These are phyloP conservation scores for Biscogniauxia sp. DNA, from an alignment of 2,329 filamentous ascomycete genomes.

Conservation along the genomic window DNA sequence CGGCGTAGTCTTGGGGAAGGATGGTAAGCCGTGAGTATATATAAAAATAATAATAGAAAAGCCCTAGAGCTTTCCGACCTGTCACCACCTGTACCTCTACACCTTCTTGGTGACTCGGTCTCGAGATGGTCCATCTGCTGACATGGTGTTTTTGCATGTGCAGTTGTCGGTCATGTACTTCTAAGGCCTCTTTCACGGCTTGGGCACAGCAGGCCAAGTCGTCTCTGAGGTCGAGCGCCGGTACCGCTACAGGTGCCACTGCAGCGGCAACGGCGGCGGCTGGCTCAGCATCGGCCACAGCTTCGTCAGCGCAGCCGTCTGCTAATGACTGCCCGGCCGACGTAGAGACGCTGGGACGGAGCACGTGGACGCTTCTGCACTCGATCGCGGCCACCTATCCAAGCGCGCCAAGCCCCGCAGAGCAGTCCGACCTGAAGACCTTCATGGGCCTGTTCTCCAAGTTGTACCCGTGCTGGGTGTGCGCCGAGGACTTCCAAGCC, in stretches of 20 bases:
- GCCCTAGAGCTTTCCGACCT: neutral
- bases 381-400: constrained; percentile 88
- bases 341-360: constrained; percentile 80
- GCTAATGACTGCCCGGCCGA: constrained; percentile 81
- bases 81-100: neutral
- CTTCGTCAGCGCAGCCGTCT: constrained; percentile 26
- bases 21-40: constrained; percentile 74
- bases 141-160: constrained; percentile 1
- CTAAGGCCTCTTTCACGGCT: constrained; percentile 58
- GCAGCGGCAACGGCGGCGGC: constrained; percentile 34
- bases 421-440: constrained; percentile 72
- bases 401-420: constrained; percentile 57
- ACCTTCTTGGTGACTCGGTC: too few relatives aligned
- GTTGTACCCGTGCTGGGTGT: constrained; percentile 93
- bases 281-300: constrained; percentile 21
- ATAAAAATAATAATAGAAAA: too few relatives aligned
- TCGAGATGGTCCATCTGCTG: neutral
- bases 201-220: constrained; percentile 55
- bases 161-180: constrained; percentile 72
- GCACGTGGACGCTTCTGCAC: constrained; percentile 92
- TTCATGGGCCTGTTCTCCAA: constrained; percentile 82
- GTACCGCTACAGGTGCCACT: constrained; percentile 31
- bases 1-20: constrained; percentile 72
- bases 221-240: constrained; percentile 37
- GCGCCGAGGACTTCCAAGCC: constrained; percentile 82